Conservation (phyloP, 805 yeast genomes). For the Cyberlindnera misumaiensis region DNA sequence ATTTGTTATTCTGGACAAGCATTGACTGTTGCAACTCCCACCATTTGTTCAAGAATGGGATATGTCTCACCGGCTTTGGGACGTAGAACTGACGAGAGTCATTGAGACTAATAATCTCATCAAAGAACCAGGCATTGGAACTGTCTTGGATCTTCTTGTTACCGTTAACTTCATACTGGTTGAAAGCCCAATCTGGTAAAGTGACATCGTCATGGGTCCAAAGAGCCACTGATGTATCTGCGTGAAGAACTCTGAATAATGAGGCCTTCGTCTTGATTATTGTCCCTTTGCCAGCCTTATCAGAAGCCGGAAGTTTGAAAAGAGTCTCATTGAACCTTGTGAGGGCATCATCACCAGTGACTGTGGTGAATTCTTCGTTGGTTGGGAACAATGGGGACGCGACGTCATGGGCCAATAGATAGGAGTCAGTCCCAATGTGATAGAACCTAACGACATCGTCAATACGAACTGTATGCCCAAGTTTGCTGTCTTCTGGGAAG, state of each 20-base stretch:
- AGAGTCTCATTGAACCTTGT: slow-evolving; percentile 64
- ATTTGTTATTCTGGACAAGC: slow-evolving; percentile 88
- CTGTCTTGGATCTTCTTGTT: slow-evolving; percentile 69
- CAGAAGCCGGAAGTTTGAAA: slow-evolving; percentile 63
- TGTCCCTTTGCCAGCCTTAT: slow-evolving; percentile 42
- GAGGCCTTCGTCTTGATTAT: slow-evolving; percentile 65
- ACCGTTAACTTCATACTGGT: slow-evolving; percentile 92
- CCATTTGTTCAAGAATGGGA: slow-evolving; percentile 84
- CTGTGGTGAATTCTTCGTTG: slow-evolving; percentile 89
- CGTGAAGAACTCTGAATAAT: slow-evolving; percentile 66
- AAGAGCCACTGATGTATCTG: slow-evolving; percentile 83
- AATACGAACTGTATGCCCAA: slow-evolving; percentile 49
- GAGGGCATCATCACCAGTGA: slow-evolving; percentile 50
- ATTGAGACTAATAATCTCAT: slow-evolving; percentile 55
- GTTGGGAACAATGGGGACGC: slow-evolving; percentile 90
- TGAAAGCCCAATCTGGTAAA: slow-evolving; percentile 93
- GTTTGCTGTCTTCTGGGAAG: slow-evolving; percentile 31
- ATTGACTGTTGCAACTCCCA: slow-evolving; percentile 78
- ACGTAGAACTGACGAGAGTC: slow-evolving; percentile 58
- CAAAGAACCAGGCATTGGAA: slow-evolving; percentile 71
- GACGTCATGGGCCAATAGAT: slow-evolving; percentile 84
- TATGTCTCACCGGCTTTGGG: slow-evolving; percentile 53
- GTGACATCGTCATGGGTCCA: slow-evolving; percentile 84
- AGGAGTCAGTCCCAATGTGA: slow-evolving; percentile 77
- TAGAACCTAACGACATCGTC: slow-evolving; percentile 73